These are phyloP conservation scores for Elongisporangium prolatum DNA, from an alignment of 352 stramenopile genomes.

Conservation along the genomic window DNA sequence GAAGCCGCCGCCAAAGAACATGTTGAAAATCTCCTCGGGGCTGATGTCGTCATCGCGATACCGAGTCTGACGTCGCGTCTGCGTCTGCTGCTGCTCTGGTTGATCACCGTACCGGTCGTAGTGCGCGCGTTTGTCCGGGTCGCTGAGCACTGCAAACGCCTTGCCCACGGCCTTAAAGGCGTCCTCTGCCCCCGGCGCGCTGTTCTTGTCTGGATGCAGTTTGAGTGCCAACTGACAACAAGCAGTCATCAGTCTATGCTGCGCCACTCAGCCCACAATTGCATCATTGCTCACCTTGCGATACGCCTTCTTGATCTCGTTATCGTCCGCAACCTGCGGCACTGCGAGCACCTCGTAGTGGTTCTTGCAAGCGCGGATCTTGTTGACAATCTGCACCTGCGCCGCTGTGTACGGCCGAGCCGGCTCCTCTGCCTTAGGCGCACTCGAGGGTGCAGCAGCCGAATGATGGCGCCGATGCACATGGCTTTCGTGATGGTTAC, in stretches of 20 bases:
- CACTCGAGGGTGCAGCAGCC: constrained; percentile 24
- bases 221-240: constrained; percentile 74
- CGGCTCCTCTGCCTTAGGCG: constrained; percentile 32
- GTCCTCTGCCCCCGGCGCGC: constrained; percentile 93
- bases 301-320: constrained; percentile 91
- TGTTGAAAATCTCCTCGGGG: constrained; percentile 91
- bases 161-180: constrained; percentile 96
- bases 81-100: constrained; percentile 22
- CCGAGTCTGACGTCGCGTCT: constrained; percentile 8
- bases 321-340: constrained; percentile 63
- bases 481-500: constrained; percentile 14
- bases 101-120: constrained; percentile 82
- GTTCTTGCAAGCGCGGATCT: constrained; percentile 85
- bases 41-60: constrained; percentile 73
- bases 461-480: constrained; percentile 21
- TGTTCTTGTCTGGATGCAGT: constrained; percentile 94
- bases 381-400: constrained; percentile 81
- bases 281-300: constrained; percentile 55
- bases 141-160: constrained; percentile 91
- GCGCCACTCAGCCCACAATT: neutral
- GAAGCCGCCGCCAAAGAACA: constrained; percentile 88
- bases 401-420: constrained; percentile 67
- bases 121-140: constrained; percentile 83
- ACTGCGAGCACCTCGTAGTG: constrained; percentile 89
- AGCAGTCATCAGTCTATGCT: neutral